Conservation (phyloP, 2,329 filamentous ascomycete genomes). For the Dactylella cylindrospora region DNA sequence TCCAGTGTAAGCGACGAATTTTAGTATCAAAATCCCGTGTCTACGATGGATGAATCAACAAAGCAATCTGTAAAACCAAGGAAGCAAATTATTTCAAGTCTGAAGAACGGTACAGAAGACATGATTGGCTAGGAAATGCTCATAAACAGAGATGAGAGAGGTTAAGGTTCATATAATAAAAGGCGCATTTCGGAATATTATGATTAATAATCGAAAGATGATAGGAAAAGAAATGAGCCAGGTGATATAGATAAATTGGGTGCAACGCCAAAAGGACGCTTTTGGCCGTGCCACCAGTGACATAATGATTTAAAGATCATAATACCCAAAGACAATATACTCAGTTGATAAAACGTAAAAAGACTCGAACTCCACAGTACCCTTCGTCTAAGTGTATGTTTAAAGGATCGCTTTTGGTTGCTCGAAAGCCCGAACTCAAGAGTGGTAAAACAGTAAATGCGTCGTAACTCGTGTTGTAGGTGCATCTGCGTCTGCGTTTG, state of each 20-base stretch:
- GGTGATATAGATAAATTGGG: conserved; percentile 17
- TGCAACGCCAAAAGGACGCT: conserved; percentile 35
- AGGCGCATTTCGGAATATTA: conserved; percentile 36
- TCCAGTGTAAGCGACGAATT: conserved; percentile 44
- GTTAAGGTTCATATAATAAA: conserved; percentile 4
- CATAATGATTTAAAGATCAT: conserved; percentile 25
- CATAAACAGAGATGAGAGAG: conserved; percentile 5
- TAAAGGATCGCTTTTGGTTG: conserved; percentile 42
- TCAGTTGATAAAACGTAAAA: conserved; percentile 8
- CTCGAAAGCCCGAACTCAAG: conserved; percentile 8
- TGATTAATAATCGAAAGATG: conserved; percentile 24
- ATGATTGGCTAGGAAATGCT: conserved; percentile 5
- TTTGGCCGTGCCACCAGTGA: conserved; percentile 32
- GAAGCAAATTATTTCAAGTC: neutral
- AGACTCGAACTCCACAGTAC: conserved; percentile 42
- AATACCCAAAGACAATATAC: conserved; percentile 12
- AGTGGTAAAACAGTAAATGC: conserved; percentile 13
- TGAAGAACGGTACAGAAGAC: too few relatives aligned
- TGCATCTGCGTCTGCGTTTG: too few relatives aligned
- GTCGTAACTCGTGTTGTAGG: conserved; percentile 15
- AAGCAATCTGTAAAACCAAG: neutral
- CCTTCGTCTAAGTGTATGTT: conserved; percentile 43
- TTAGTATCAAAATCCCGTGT: conserved; percentile 43
- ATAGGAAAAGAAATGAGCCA: neutral
- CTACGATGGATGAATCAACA: conserved; percentile 26